Evolutionary conservation across 2,329 filamentous ascomycete genomes (phyloP).

Genomic region (Phaeophleospora eucalypticola): DNA sequence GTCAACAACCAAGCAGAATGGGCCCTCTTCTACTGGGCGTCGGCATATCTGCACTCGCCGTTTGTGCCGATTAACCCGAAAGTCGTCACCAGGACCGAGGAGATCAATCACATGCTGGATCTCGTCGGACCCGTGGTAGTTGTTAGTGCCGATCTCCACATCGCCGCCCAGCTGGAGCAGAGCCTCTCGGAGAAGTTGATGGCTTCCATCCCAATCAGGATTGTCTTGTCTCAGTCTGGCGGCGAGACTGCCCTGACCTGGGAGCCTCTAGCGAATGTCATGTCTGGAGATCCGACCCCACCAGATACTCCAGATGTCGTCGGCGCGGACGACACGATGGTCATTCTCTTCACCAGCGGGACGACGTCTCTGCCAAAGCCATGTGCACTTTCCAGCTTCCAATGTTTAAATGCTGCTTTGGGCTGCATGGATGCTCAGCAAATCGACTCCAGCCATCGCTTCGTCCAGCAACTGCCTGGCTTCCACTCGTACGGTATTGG

Average conservation of each 20-base stretch:
- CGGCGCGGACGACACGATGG: slow-evolving; percentile 30
- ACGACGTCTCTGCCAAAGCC: slow-evolving; percentile 49
- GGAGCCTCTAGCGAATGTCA: slow-evolving; percentile 26
- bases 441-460: slow-evolving; percentile 26
- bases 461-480: slow-evolving; percentile 30
- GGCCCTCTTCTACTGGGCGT: slow-evolving; percentile 32
- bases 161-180: slow-evolving; percentile 28
- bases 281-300: slow-evolving; percentile 30
- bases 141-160: slow-evolving; percentile 24
- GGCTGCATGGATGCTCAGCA: slow-evolving; percentile 27
- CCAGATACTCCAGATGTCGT: slow-evolving; percentile 31
- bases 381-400: slow-evolving; percentile 39
- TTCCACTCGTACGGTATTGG: slow-evolving; percentile 33
- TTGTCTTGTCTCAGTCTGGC: slow-evolving; percentile 22
- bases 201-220: slow-evolving; percentile 23
- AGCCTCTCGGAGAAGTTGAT: slow-evolving; percentile 24
- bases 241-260: slow-evolving; percentile 20
- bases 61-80: slow-evolving; percentile 33
- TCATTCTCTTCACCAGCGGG: slow-evolving; percentile 49
- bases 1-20: slow-evolving; percentile 34
- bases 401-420: slow-evolving; percentile 37
- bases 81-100: slow-evolving; percentile 26
- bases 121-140: slow-evolving; percentile 28
- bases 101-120: slow-evolving; percentile 32
- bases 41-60: slow-evolving; percentile 32